Conservation (phyloP, 176 grass and related monocot species). For the Aechmea fasciata region DNA sequence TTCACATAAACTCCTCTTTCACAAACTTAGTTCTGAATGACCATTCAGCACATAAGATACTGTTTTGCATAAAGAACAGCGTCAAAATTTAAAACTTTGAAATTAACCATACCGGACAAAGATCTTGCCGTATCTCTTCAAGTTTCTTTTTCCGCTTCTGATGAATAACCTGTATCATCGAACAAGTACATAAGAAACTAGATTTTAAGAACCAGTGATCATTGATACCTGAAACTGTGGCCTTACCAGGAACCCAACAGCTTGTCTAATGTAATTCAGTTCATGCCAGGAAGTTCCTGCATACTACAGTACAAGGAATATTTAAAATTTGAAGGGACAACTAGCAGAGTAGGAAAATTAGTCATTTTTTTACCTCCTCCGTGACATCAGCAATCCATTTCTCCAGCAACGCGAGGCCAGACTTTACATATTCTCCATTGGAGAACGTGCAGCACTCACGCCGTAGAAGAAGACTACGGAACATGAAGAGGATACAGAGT, state of each 20-base stretch:
- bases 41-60: too few species aligned
- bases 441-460: slow-evolving; percentile 97
- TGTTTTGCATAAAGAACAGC: slow-evolving; percentile 8
- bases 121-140: slow-evolving; percentile 83
- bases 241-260: slow-evolving; percentile 79
- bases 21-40: neutral
- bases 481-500: neutral
- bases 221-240: neutral
- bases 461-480: slow-evolving; percentile 67
- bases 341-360: slow-evolving; percentile 7
- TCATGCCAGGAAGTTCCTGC: slow-evolving; percentile 94
- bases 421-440: slow-evolving; percentile 96
- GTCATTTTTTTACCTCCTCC: slow-evolving; percentile 43
- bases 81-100: too few species aligned
- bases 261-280: slow-evolving; percentile 95
- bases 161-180: slow-evolving; percentile 74
- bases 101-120: slow-evolving; percentile 67
- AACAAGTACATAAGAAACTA: slow-evolving; percentile 17
- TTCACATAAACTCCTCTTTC: neutral
- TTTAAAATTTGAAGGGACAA: slow-evolving; percentile 19
- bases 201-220: neutral
- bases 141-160: slow-evolving; percentile 88
- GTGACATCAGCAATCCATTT: slow-evolving; percentile 93
- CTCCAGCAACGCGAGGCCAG: slow-evolving; percentile 72
- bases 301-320: slow-evolving; percentile 41